phyloP scores from a whole-genome alignment of 495 filamentous ascomycete genomes.

The Penicillium egyptiacum region DNA sequence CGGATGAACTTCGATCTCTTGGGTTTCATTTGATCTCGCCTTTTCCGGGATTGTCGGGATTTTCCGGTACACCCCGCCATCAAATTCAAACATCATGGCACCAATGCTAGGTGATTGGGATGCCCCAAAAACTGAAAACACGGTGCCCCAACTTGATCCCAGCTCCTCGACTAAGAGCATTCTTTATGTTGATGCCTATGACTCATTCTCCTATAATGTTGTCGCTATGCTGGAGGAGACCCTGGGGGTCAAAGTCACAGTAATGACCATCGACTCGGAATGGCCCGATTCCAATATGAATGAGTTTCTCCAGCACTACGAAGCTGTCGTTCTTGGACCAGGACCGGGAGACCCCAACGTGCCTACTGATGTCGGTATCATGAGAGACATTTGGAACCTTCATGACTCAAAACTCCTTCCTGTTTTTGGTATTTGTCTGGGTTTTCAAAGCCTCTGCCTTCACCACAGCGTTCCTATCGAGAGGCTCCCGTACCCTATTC shows the following conservation, averaged over 20 bases:
- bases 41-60: background rate
- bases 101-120: conserved; percentile 38
- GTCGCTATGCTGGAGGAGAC: conserved; percentile 69
- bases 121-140: conserved; percentile 1
- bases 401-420: conserved; percentile 59
- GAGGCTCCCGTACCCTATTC: conserved; percentile 64
- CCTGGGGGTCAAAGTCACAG: conserved; percentile 63
- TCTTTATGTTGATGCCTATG: conserved; percentile 90
- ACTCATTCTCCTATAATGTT: conserved; percentile 95
- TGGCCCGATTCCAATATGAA: conserved; percentile 45
- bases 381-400: conserved; percentile 74
- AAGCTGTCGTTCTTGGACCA: conserved; percentile 78
- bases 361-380: conserved; percentile 71
- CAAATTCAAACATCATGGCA: conserved; percentile 29
- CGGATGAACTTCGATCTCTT: background rate
- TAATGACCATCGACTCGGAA: conserved; percentile 67
- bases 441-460: conserved; percentile 80
- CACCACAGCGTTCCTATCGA: conserved; percentile 65
- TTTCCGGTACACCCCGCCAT: background rate
- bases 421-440: conserved; percentile 86
- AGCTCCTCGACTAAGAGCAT: conserved; percentile 46
- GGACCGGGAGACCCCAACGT: conserved; percentile 68
- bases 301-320: conserved; percentile 58
- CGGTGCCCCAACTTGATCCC: background rate
- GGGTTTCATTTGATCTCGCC: background rate